Percentiles rank a stretch among this genome's conserved stretches.
Conservation (phyloP, 2,329 filamentous ascomycete species). For the Gnomoniopsis smithogilvyi region DNA sequence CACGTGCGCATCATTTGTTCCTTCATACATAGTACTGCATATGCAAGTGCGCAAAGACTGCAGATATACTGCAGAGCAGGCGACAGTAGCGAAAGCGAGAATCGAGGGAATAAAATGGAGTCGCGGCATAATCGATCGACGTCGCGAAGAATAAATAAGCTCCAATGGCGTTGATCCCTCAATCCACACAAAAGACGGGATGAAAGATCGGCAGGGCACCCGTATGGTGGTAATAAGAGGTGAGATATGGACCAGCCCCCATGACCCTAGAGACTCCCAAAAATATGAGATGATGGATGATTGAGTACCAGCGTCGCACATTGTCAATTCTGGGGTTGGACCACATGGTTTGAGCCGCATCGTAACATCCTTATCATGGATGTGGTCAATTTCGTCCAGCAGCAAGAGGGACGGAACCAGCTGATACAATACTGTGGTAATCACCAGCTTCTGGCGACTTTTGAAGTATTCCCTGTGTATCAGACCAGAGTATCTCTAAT, state of each 20-base stretch:
- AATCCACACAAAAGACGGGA: constrained; percentile 3
- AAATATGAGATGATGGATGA: constrained; percentile 4
- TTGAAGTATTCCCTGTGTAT: too few species aligned
- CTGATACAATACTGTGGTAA: too few species aligned
- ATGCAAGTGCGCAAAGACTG: neutral
- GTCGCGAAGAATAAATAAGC: constrained; percentile 7
- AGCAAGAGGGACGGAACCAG: too few species aligned
- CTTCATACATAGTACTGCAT: neutral
- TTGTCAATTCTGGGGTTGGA: constrained; percentile 3
- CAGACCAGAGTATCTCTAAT: too few species aligned
- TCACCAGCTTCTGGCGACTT: too few species aligned
- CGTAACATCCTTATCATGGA: neutral
- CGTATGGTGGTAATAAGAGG: neutral
- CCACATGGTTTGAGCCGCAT: constrained; percentile 21
- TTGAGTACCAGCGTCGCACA: constrained; percentile 16
- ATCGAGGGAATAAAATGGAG: neutral
- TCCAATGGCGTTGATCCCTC: neutral
- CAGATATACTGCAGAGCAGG: neutral
- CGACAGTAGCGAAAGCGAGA: neutral
- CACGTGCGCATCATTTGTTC: neutral
- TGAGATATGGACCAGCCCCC: constrained; percentile 6
- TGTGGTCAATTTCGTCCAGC: neutral
- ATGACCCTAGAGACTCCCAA: neutral
- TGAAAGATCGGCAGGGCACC: constrained; percentile 11
- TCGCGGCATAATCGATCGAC: constrained; percentile 6